Percentiles rank a stretch among this genome's conserved stretches.
Conservation (phyloP, 768 basidiomycete species). For the Pisolithus tinctorius region DNA sequence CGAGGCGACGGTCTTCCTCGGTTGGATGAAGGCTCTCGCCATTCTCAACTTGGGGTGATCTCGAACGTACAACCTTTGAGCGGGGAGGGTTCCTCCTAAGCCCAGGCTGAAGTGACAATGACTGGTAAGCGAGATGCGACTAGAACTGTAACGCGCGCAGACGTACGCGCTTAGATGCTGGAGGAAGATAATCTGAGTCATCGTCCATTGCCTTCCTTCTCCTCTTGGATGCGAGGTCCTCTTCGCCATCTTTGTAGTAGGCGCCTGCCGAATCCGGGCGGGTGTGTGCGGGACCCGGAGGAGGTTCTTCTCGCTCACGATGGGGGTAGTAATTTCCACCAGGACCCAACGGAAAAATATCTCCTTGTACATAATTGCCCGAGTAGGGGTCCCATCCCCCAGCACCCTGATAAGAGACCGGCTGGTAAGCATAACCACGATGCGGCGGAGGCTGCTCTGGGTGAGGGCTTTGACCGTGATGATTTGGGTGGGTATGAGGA, state of each 20-base stretch:
- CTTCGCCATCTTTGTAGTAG: constrained; percentile 27
- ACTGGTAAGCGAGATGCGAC: constrained; percentile 1
- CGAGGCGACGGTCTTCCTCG: constrained; percentile 39
- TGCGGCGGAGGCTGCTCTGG: constrained; percentile 27
- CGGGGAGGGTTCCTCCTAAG: constrained; percentile 40
- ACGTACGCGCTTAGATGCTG: constrained; percentile 48
- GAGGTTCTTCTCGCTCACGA: constrained; percentile 13
- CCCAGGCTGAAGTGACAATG: constrained; percentile 22
- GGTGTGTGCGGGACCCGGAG: constrained; percentile 14
- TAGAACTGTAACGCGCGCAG: neutral
- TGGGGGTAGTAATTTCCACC: constrained; percentile 32
- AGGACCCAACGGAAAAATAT: constrained; percentile 30
- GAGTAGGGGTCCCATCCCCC: constrained; percentile 34
- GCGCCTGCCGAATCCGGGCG: constrained; percentile 14
- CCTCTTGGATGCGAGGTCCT: constrained; percentile 37
- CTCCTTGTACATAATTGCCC: constrained; percentile 32
- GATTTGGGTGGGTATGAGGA: constrained; percentile 18
- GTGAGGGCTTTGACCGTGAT: constrained; percentile 23
- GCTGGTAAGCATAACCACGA: constrained; percentile 31
- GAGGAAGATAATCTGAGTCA: constrained; percentile 52
- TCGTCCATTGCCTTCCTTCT: constrained; percentile 39
- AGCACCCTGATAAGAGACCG: constrained; percentile 31
- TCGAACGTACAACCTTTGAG: constrained; percentile 28
- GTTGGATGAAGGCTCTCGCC: constrained; percentile 17
- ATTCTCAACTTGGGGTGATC: constrained; percentile 20